These are phyloP conservation scores for Backusella tuberculispora DNA, from an alignment of 192 early-diverging fungal genomes.

Conservation along the genomic window DNA sequence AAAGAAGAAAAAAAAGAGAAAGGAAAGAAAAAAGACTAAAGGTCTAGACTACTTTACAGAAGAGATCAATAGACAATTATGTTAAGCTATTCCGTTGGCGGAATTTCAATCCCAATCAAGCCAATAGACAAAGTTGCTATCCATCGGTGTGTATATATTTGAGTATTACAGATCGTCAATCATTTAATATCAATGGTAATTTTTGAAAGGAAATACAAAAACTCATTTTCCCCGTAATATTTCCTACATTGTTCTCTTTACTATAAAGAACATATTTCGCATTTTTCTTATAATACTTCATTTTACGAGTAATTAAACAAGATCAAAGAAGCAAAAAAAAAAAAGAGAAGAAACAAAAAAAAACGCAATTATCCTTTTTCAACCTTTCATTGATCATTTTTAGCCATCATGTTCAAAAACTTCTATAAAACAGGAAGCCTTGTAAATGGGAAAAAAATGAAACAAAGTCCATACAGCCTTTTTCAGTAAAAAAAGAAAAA, in stretches of 20 bases:
- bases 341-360: background rate
- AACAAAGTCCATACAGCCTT: constrained; percentile 11
- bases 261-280: too few relatives aligned
- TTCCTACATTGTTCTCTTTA: background rate
- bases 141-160: too few relatives aligned
- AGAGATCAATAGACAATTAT: too few relatives aligned
- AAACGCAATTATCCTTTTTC: background rate
- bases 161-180: constrained; percentile 8
- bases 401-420: too few relatives aligned
- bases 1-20: constrained; percentile 1
- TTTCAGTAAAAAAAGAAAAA: constrained; percentile 11
- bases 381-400: too few relatives aligned
- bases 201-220: background rate
- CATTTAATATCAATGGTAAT: background rate
- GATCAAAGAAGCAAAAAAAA: background rate
- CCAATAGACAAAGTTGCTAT: background rate
- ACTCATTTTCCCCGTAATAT: background rate
- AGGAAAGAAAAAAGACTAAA: background rate
- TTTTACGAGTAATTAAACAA: too few relatives aligned
- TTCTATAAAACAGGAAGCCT: background rate
- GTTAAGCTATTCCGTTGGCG: background rate
- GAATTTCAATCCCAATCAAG: background rate
- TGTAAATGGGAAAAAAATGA: constrained; percentile 12
- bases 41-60: constrained; percentile 8
- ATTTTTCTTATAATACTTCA: too few relatives aligned